Base-by-base conservation (phyloP, 768 basidiomycete genomes). In the Crepidotus variabilis region DNA sequence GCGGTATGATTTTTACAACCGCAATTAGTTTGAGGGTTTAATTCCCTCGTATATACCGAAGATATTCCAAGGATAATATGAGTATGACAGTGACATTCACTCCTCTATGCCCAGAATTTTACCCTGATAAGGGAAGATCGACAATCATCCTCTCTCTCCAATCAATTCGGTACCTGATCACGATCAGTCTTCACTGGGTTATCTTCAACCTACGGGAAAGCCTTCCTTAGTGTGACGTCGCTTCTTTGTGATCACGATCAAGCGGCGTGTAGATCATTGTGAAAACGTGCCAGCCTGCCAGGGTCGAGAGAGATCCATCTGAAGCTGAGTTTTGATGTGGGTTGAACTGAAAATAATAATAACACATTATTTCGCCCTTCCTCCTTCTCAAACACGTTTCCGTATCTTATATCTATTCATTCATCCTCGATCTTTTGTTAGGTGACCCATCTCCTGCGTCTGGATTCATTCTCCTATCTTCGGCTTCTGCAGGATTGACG, bases 231-330 rank as follows among this genome's bases (percentile, higher is more conserved):
- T 60, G 63, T 65, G 54, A 62, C 50, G 61, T 63, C 65, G 63
- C 59, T 60, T 61, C 60, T 59, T 64, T 57, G 58, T 65, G 67
- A 67, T 68, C 65, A 67, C 62, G 67, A 66, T 70, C 68, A 63
- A 28, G 4, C 28, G 28, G 28, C 28, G 28, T 28, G 28, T 8
- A 28, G 28, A 28, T 28, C 24, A 81, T 77, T 3, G 92, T 89
- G 57, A 93, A n/a, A 90, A 84, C 33, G 81, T 82, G 28, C 71
- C 70, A 57, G 93, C 82, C 69, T 90, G 86, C 20, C 79, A 76
- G 60, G 88, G 81, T 65, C 88, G 84, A 4, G 88, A 89, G 1
- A 79, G 83, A 52, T 46, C 34, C 34, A 34, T 35, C 56, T 21
- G 45, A 11, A 22, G 10, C 14, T 4, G 28, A 28, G 28, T 3